Conservation (phyloP, 106 monocot genomes). For the Allium fistulosum region DNA sequence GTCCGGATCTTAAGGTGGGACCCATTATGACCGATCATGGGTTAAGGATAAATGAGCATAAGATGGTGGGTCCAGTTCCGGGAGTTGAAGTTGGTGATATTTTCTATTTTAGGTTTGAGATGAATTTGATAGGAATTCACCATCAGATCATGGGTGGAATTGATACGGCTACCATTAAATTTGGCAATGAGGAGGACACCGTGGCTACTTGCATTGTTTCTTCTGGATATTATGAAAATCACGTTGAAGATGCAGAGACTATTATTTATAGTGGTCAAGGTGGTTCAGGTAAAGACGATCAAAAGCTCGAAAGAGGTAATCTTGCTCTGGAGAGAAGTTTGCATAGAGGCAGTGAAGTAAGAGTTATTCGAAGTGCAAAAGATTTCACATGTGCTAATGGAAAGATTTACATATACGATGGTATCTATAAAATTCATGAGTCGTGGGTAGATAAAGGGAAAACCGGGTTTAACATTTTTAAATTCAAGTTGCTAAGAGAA, state of each 20-base stretch:
- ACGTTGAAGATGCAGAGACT: constrained; percentile 36
- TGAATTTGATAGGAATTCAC: constrained; percentile 61
- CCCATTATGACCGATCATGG: constrained; percentile 40
- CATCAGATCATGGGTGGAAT: constrained; percentile 52
- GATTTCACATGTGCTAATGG: constrained; percentile 25
- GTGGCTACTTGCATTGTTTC: constrained; percentile 66
- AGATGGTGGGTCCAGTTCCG: constrained; percentile 43
- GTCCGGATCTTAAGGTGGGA: constrained; percentile 45
- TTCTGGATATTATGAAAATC: constrained; percentile 65
- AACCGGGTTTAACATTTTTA: constrained; percentile 62
- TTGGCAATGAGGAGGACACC: constrained; percentile 33
- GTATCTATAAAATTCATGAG: constrained; percentile 55
- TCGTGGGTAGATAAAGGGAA: constrained; percentile 57
- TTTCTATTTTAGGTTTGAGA: constrained; percentile 67
- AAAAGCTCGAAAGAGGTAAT: constrained; percentile 81
- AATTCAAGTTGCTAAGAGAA: constrained; percentile 57
- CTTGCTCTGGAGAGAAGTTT: constrained; percentile 76
- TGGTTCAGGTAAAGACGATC: constrained; percentile 38
- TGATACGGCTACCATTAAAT: constrained; percentile 31
- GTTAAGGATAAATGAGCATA: constrained; percentile 30
- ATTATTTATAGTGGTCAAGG: constrained; percentile 70
- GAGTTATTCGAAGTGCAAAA: constrained; percentile 55
- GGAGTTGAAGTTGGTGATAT: constrained; percentile 66
- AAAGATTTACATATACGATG: constrained; percentile 73
- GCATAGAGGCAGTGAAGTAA: constrained; percentile 35